Evolutionary conservation across 2,329 filamentous ascomycete species (phyloP).

Genomic region (Ceratocystis smalleyi): DNA sequence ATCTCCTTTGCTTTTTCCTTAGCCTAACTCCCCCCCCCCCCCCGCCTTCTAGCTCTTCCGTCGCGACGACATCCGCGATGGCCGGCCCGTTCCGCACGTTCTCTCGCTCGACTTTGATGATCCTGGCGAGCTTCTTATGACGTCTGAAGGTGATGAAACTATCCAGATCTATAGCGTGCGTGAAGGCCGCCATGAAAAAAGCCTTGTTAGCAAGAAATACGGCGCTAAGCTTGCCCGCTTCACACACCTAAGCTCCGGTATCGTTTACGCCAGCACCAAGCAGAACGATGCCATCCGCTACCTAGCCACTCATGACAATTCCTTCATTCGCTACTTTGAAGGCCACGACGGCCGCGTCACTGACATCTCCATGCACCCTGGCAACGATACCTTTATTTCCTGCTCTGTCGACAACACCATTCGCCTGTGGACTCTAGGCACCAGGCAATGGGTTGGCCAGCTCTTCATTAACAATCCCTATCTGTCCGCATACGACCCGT

Average conservation of each 20-base stretch:
- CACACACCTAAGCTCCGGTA: constrained; percentile 77
- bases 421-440: constrained; percentile 74
- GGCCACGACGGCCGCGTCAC: constrained; percentile 80
- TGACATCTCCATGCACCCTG: constrained; percentile 66
- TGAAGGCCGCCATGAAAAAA: constrained; percentile 79
- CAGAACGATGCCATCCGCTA: constrained; percentile 79
- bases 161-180: constrained; percentile 91
- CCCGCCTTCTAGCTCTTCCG: constrained; percentile 37
- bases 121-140: constrained; percentile 79
- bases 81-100: constrained; percentile 44
- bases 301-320: constrained; percentile 86
- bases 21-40: neutral
- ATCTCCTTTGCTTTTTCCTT: neutral
- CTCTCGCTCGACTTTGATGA: constrained; percentile 95
- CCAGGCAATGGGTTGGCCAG: constrained; percentile 63
- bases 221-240: constrained; percentile 88
- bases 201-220: constrained; percentile 88
- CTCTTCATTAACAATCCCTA: constrained; percentile 68
- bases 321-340: constrained; percentile 89
- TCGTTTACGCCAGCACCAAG: constrained; percentile 92
- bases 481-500: constrained; percentile 80
- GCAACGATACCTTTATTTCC: constrained; percentile 80
- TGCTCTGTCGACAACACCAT: constrained; percentile 84
- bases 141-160: constrained; percentile 82
- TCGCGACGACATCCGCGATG: constrained; percentile 40